phyloP scores from a whole-genome alignment of 148 eudicot species.

The Persicaria tinctoria region DNA sequence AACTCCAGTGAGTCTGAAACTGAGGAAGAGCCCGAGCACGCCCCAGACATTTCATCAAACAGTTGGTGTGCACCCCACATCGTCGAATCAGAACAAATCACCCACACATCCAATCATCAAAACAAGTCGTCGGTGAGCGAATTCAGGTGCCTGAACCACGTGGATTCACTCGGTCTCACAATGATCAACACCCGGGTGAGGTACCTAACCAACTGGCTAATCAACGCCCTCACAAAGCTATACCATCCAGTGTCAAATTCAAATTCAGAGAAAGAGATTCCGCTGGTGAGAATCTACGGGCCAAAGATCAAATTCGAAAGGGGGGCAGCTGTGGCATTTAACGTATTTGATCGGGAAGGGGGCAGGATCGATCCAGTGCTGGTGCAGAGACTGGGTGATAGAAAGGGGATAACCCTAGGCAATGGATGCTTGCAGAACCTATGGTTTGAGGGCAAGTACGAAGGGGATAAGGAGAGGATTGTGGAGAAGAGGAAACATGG shows the following conservation, averaged over 20 bases:
- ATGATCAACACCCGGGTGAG: slow-evolving; percentile 56
- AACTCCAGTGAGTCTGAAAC: slow-evolving; percentile 27
- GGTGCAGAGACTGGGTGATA: slow-evolving; percentile 85
- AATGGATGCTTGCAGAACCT: slow-evolving; percentile 48
- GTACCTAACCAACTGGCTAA: slow-evolving; percentile 78
- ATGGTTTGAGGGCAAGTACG: slow-evolving; percentile 65
- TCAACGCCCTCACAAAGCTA: slow-evolving; percentile 59
- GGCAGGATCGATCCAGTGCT: slow-evolving; percentile 70
- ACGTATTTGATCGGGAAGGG: slow-evolving; percentile 84
- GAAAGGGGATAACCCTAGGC: slow-evolving; percentile 70
- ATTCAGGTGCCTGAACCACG: slow-evolving; percentile 74
- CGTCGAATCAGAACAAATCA: slow-evolving; percentile 12
- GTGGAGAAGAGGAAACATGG: slow-evolving; percentile 24
- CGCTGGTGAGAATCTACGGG: slow-evolving; percentile 69
- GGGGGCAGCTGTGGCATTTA: slow-evolving; percentile 82
- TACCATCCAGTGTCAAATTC: slow-evolving; percentile 39
- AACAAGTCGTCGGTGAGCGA: slow-evolving; percentile 11
- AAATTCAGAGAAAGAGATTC: slow-evolving; percentile 29
- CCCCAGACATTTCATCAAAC: slow-evolving; percentile 5
- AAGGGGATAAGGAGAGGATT: slow-evolving; percentile 31
- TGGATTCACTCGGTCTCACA: slow-evolving; percentile 60
- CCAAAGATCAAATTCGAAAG: slow-evolving; percentile 77
- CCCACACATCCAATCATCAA: neutral
- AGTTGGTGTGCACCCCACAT: slow-evolving; percentile 14
- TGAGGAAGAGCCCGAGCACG: slow-evolving; percentile 26